Percentiles rank a stretch among this genome's conserved stretches.
phyloP scores from a whole-genome alignment of 306 rosid species.

The Castanospermum australe region DNA sequence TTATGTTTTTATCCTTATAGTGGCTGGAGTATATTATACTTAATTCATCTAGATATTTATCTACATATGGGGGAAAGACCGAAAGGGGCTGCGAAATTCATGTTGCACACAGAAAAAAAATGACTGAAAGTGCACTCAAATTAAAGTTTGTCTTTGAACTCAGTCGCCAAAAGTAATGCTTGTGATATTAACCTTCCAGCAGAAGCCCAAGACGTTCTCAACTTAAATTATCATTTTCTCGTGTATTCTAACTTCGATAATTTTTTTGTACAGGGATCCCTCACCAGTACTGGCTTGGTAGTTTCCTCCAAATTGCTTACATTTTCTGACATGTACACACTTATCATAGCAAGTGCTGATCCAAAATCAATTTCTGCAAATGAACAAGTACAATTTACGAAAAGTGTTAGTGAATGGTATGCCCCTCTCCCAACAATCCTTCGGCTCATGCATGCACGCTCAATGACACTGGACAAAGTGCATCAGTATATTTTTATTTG shows the following conservation, averaged over 20 bases:
- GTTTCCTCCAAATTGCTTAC: constrained; percentile 69
- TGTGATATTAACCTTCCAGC: neutral
- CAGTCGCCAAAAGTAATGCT: neutral
- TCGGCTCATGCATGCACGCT: too few species aligned
- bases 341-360: constrained; percentile 61
- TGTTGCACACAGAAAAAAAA: neutral
- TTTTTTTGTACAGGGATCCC: constrained; percentile 48
- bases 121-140: neutral
- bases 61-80: neutral
- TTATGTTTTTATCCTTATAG: neutral
- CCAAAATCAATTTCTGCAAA: constrained; percentile 67
- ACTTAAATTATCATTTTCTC: neutral
- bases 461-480: too few species aligned
- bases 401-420: constrained; percentile 56
- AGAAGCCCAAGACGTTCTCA: neutral
- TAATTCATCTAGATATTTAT: neutral
- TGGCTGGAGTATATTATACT: neutral
- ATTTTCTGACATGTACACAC: constrained; percentile 61
- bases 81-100: neutral
- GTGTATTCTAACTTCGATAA: neutral
- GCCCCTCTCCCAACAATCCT: neutral
- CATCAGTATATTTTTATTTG: neutral
- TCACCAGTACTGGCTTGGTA: constrained; percentile 50
- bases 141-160: neutral
- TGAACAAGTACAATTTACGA: constrained; percentile 47